Percentiles rank a stretch among this genome's conserved stretches.
These are phyloP conservation scores for Umbilicus rupestris DNA, from an alignment of 164 flowering plant species.

Conservation along the genomic window DNA sequence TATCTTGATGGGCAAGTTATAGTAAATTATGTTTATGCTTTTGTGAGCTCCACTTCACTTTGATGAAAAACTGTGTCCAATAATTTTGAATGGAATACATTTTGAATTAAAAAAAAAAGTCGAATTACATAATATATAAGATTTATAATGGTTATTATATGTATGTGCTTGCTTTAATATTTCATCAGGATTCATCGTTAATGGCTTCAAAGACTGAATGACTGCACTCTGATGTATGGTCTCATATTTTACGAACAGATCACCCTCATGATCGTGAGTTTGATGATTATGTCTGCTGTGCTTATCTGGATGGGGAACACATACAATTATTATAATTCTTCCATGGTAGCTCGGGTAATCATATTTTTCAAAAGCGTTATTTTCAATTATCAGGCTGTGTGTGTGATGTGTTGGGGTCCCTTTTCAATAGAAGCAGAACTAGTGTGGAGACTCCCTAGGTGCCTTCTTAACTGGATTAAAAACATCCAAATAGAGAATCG, in stretches of 20 bases:
- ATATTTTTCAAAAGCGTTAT: not conserved
- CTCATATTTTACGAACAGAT: constrained; percentile 36
- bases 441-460: not conserved
- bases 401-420: not conserved
- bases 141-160: constrained; percentile 8
- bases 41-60: too few species aligned
- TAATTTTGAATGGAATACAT: too few species aligned
- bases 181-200: not conserved
- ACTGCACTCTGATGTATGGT: constrained; percentile 3
- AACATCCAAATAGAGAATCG: not conserved
- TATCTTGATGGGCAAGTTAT: too few species aligned
- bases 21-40: too few species aligned
- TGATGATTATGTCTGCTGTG: constrained; percentile 61
- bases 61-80: too few species aligned
- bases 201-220: not conserved
- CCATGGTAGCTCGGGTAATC: constrained; percentile 59
- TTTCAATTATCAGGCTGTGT: constrained; percentile 13
- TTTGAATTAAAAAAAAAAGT: too few species aligned
- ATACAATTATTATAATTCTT: constrained; percentile 54
- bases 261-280: constrained; percentile 31
- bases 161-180: not conserved
- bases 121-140: not conserved
- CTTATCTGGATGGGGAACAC: constrained; percentile 77
- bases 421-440: not conserved
- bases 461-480: not conserved